Conservation (phyloP, 1,139 yeast species). For the Pneumocystis canis region DNA sequence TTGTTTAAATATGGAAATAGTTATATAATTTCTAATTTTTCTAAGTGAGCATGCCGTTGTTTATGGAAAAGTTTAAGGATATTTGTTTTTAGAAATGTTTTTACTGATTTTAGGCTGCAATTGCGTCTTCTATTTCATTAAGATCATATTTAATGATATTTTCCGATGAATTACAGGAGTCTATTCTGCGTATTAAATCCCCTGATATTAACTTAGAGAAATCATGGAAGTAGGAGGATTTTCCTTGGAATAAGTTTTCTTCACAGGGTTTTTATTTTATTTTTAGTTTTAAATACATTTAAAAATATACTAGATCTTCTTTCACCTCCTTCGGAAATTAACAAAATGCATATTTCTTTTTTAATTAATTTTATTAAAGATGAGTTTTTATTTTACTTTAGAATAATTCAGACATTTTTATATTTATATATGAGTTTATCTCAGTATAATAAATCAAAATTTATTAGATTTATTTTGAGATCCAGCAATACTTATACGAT, state of each 20-base stretch:
- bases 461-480: constrained; percentile 48
- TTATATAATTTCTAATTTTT: background rate
- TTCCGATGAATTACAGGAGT: constrained; percentile 23
- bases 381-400: constrained; percentile 25
- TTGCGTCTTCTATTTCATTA: constrained; percentile 73
- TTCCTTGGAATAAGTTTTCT: constrained; percentile 44
- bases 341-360: background rate
- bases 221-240: constrained; percentile 43
- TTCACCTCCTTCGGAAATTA: constrained; percentile 30
- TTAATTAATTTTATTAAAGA: background rate
- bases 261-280: constrained; percentile 13
- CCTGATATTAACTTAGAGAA: constrained; percentile 63
- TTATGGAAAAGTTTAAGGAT: constrained; percentile 47
- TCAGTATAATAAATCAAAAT: constrained; percentile 35
- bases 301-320: constrained; percentile 39
- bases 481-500: constrained; percentile 90
- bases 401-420: constrained; percentile 58
- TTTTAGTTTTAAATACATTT: constrained; percentile 17
- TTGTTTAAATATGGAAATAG: constrained; percentile 51
- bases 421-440: constrained; percentile 50
- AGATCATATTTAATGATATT: constrained; percentile 62
- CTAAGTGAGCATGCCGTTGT: constrained; percentile 62
- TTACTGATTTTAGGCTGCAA: constrained; percentile 43
- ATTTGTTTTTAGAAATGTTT: background rate
- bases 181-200: constrained; percentile 41